Percentiles rank a stretch among this genome's conserved stretches.
Evolutionary conservation across 208 protist species (phyloP).

Genomic region (Strigomonas culicis): DNA sequence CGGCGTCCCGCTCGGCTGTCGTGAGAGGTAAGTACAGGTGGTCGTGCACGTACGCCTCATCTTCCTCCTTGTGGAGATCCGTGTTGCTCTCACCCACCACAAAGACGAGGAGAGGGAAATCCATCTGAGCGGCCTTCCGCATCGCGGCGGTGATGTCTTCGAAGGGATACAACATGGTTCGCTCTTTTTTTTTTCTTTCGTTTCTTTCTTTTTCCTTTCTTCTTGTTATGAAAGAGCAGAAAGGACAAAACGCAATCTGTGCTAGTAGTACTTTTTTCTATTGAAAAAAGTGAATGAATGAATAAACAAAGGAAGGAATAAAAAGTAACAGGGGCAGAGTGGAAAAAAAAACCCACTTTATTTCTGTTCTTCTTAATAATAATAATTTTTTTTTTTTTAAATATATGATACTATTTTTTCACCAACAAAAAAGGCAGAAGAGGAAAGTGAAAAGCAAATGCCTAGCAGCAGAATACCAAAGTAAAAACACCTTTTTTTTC

Average conservation of each 20-base stretch:
- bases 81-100: neutral
- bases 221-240: neutral
- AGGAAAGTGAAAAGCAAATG: neutral
- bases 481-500: no score
- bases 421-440: neutral
- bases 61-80: neutral
- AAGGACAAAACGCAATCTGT: neutral
- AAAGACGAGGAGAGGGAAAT: constrained; percentile 1
- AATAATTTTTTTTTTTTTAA: neutral
- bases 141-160: neutral
- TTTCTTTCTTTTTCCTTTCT: neutral
- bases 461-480: no score
- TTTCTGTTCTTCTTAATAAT: neutral
- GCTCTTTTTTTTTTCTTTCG: neutral
- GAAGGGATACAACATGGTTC: neutral
- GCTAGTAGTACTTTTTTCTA: neutral
- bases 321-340: neutral
- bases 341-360: neutral
- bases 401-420: neutral
- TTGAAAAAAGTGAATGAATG: neutral
- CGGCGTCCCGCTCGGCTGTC: neutral
- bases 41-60: neutral
- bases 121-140: neutral
- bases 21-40: neutral
- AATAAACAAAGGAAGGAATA: neutral